Base-by-base conservation (phyloP, 495 filamentous ascomycete genomes). In the Cairneyella variabilis region DNA sequence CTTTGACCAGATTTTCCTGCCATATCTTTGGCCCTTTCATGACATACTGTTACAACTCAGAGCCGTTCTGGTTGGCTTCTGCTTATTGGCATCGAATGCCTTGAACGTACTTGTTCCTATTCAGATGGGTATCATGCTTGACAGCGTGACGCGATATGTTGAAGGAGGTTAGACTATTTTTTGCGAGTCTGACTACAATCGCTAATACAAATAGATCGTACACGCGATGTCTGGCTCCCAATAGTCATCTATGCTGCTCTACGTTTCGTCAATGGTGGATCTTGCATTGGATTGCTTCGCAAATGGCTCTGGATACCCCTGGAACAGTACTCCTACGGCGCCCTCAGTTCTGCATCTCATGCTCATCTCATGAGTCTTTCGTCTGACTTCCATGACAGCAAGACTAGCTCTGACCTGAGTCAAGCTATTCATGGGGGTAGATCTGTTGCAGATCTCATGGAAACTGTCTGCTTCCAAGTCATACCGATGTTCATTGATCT, bases 321-420 rank as follows among this genome's bases (percentile, higher is more conserved):
- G 25, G 76, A 86, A 59, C 79, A 82, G 60, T 85, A 83, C 62
- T 76, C 82, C 0, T 78, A 82, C 46, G 74, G 76, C 46, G 71
- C 73, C 25, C 71, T 90, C 23, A 82, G 78, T 55, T 79, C 73
- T 0, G 80, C 82, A 0, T 80, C 87, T 3, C 91, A 88, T 62
- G 78, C 82, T 38, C 86, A 91, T 56, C 74, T 91, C 21, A 88
- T 92, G 79, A 78, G 75, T 46, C 75, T 93, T 21, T 90, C 85
- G 0, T 84, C 83, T 54, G 88, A 92, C 59, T 91, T 90, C 54
- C 88, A 93, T 62, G 84, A 83, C 53, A 76, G 77, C 46, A 90
- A 90, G 69, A 79, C 79, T 49, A 84, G 82, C 3, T 87, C 82
- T 6, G 85, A 90, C 59, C 73, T 91, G 28, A 80, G 79, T 55